Percentiles rank a stretch among this genome's conserved stretches.
These are phyloP conservation scores for Rhodotorula paludigena DNA, from an alignment of 768 basidiomycete species.

Conservation along the genomic window DNA sequence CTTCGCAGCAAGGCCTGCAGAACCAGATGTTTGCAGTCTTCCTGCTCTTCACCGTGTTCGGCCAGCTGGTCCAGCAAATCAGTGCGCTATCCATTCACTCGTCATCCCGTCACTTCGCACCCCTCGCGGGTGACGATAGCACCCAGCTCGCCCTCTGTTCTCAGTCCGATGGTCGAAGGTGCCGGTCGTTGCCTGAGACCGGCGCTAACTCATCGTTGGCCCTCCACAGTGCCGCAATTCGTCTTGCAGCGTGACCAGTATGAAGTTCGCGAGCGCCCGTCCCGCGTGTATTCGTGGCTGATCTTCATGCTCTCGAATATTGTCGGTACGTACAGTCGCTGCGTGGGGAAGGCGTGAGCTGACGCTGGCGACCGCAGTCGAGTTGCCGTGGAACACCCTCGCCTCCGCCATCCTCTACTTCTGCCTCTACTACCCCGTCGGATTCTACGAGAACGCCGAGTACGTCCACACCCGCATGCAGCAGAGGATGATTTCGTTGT, in stretches of 20 bases:
- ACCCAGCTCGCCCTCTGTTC: too few species aligned
- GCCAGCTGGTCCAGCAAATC: conserved; percentile 61
- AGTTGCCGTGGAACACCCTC: conserved; percentile 41
- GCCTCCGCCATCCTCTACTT: conserved; percentile 28
- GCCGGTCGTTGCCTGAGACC: too few species aligned
- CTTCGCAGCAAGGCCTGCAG: not conserved
- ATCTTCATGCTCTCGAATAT: conserved; percentile 31
- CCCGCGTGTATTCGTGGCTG: conserved; percentile 62
- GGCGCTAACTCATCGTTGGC: too few species aligned
- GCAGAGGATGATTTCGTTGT: too few species aligned
- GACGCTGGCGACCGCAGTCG: too few species aligned
- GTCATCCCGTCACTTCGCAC: not conserved
- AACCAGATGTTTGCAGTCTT: conserved; percentile 22
- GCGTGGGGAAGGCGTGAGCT: too few species aligned
- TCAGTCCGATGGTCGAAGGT: too few species aligned
- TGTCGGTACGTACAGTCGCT: not conserved
- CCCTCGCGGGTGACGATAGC: too few species aligned
- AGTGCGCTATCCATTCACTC: conserved; percentile 42
- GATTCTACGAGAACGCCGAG: conserved; percentile 50
- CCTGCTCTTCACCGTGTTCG: conserved; percentile 34
- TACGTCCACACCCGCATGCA: not conserved
- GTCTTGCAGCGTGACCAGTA: conserved; percentile 58
- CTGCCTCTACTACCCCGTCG: conserved; percentile 49
- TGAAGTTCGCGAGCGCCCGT: conserved; percentile 63
- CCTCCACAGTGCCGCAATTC: conserved; percentile 55